Evolutionary conservation across 2,329 filamentous ascomycete species (phyloP).

Genomic region (Huntiella abstrusa): DNA sequence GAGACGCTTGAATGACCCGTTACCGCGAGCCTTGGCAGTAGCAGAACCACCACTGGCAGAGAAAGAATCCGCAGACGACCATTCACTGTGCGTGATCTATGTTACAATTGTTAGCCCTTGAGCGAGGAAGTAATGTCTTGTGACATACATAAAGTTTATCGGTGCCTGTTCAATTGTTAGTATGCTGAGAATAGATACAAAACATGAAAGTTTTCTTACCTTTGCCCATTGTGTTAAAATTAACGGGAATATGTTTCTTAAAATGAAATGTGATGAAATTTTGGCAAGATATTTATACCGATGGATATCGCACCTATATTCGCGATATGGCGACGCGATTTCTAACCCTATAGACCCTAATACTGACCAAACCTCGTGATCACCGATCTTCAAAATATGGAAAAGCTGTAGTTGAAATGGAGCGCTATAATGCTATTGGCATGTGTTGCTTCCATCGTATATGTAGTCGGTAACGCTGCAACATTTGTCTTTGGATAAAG

Average conservation of each 20-base stretch:
- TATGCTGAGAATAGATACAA: background rate
- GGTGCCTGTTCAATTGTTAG: constrained; percentile 18
- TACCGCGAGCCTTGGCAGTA: constrained; percentile 36
- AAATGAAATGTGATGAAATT: background rate
- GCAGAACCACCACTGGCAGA: constrained; percentile 59
- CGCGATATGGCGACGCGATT: too few relatives aligned
- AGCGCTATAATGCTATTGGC: too few relatives aligned
- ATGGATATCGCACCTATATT: too few relatives aligned
- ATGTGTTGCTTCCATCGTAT: too few relatives aligned
- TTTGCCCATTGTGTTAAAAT: constrained; percentile 11
- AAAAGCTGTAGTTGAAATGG: too few relatives aligned
- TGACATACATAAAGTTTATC: constrained; percentile 26
- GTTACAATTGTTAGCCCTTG: constrained; percentile 2
- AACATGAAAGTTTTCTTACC: constrained; percentile 4
- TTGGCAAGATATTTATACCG: too few relatives aligned
- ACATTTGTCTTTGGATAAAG: too few relatives aligned
- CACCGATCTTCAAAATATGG: too few relatives aligned
- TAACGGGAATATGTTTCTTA: background rate
- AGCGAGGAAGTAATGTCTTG: background rate
- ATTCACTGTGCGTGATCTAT: constrained; percentile 88
- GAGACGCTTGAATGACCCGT: constrained; percentile 58
- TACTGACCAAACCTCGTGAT: too few relatives aligned
- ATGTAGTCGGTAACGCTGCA: too few relatives aligned
- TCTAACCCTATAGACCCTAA: too few relatives aligned
- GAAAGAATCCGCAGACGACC: constrained; percentile 79